Conservation (phyloP, 2,329 filamentous ascomycete genomes). For the Penicillium fuscoglaucum region DNA sequence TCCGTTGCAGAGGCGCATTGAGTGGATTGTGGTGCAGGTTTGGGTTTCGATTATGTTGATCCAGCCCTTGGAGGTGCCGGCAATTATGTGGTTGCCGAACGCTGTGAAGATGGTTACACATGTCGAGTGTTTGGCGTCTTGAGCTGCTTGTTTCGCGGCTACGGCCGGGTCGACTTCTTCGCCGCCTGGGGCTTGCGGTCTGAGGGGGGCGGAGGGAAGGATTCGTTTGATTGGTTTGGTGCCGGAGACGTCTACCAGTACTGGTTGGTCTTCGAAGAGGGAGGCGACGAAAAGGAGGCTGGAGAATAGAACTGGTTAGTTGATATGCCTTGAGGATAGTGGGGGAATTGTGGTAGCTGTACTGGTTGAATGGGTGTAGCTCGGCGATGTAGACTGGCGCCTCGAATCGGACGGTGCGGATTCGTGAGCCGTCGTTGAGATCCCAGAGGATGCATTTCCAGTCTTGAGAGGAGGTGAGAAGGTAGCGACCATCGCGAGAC, state of each 20-base stretch:
- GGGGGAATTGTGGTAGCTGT: conserved; percentile 33
- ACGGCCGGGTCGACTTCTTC: conserved; percentile 60
- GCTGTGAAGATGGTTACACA: conserved; percentile 88
- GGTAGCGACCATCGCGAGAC: conserved; percentile 86
- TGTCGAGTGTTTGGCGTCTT: conserved; percentile 92
- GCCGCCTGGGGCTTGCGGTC: conserved; percentile 63
- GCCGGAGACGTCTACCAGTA: conserved; percentile 77
- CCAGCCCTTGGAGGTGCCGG: conserved; percentile 93
- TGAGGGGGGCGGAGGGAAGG: conserved; percentile 78
- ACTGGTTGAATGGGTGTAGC: conserved; percentile 88
- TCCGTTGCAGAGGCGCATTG: conserved; percentile 80
- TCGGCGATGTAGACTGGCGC: conserved; percentile 95
- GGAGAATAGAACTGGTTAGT: conserved; percentile 1
- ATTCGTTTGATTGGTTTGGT: conserved; percentile 70
- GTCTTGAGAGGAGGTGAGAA: conserved; percentile 90
- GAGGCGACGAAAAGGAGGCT: conserved; percentile 86
- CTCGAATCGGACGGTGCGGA: conserved; percentile 86
- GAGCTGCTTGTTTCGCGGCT: conserved; percentile 81
- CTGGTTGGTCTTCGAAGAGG: conserved; percentile 88
- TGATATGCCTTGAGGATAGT: not conserved
- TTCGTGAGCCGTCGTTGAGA: conserved; percentile 67
- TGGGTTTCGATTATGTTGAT: conserved; percentile 89
- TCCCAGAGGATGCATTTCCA: conserved; percentile 98
- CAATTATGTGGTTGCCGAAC: conserved; percentile 82
- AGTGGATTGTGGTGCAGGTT: conserved; percentile 81